Conservation (phyloP, 2,329 filamentous ascomycete genomes). For the Phialophora chinensis region DNA sequence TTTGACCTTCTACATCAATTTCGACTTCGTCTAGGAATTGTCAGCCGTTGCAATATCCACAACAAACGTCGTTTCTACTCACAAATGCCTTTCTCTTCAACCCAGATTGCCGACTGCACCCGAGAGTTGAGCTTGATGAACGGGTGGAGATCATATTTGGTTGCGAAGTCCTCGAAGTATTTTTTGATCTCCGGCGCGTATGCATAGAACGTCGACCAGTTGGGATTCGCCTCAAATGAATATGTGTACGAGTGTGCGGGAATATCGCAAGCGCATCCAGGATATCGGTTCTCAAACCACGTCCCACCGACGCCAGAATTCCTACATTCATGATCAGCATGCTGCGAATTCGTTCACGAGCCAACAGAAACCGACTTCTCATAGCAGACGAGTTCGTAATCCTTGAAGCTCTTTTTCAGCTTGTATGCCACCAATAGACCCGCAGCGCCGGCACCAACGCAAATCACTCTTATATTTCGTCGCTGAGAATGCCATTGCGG, state of each 20-base stretch:
- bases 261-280: constrained; percentile 36
- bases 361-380: constrained; percentile 44
- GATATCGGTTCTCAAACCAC: constrained; percentile 51
- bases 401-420: constrained; percentile 37
- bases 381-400: constrained; percentile 49
- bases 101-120: constrained; percentile 15
- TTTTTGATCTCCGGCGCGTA: constrained; percentile 39
- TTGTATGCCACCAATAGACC: constrained; percentile 31
- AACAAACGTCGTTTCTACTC: neutral
- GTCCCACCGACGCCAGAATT: constrained; percentile 49
- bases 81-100: constrained; percentile 23
- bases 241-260: constrained; percentile 32
- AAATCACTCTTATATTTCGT: constrained; percentile 27
- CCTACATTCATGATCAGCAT: constrained; percentile 2
- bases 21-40: constrained; percentile 6
- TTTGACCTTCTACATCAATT: constrained; percentile 8
- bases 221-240: constrained; percentile 36
- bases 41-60: neutral
- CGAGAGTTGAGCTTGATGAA: constrained; percentile 20
- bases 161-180: constrained; percentile 41
- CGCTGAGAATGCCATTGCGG: constrained; percentile 17
- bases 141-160: constrained; percentile 31
- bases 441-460: constrained; percentile 30
- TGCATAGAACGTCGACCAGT: constrained; percentile 39
- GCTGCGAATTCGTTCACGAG: neutral